A percentile compares a stretch with the other conserved stretches of the same genome.
These are phyloP conservation scores for Mollisia scopiformis DNA, from an alignment of 2,329 filamentous ascomycete species.

Conservation along the genomic window DNA sequence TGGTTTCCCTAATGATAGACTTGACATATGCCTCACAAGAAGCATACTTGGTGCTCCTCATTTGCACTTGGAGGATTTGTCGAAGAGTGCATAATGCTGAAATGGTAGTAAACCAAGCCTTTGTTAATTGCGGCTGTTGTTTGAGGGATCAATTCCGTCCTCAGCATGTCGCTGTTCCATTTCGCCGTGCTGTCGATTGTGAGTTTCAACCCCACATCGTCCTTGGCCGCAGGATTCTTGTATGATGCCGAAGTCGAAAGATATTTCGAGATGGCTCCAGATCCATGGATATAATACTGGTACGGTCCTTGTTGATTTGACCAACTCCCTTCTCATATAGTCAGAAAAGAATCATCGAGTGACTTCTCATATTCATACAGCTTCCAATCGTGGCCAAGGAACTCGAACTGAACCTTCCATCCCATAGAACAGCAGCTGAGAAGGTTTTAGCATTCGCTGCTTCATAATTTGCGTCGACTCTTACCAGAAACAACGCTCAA, in stretches of 20 bases:
- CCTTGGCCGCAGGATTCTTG: slow-evolving; percentile 54
- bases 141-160: slow-evolving; percentile 74
- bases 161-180: slow-evolving; percentile 74
- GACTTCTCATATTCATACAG: slow-evolving; percentile 40
- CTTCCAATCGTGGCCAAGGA: slow-evolving; percentile 43
- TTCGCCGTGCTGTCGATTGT: slow-evolving; percentile 63
- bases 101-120: slow-evolving; percentile 72
- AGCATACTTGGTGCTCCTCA: slow-evolving; percentile 67
- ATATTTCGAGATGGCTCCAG: slow-evolving; percentile 3
- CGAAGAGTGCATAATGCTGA: slow-evolving; percentile 62
- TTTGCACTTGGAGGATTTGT: slow-evolving; percentile 63
- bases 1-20: background rate
- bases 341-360: background rate
- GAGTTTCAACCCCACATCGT: slow-evolving; percentile 66
- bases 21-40: slow-evolving; percentile 41
- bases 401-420: slow-evolving; percentile 63
- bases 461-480: background rate
- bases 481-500: slow-evolving; percentile 2
- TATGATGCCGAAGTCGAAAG: slow-evolving; percentile 36
- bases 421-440: slow-evolving; percentile 50
- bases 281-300: slow-evolving; percentile 66
- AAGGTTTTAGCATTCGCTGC: background rate
- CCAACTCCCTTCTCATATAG: slow-evolving; percentile 48
- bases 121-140: slow-evolving; percentile 64
- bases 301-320: slow-evolving; percentile 68